Base-by-base conservation (phyloP, 1,284 basidiomycete species). In the Lignosus rhinocerotis region DNA sequence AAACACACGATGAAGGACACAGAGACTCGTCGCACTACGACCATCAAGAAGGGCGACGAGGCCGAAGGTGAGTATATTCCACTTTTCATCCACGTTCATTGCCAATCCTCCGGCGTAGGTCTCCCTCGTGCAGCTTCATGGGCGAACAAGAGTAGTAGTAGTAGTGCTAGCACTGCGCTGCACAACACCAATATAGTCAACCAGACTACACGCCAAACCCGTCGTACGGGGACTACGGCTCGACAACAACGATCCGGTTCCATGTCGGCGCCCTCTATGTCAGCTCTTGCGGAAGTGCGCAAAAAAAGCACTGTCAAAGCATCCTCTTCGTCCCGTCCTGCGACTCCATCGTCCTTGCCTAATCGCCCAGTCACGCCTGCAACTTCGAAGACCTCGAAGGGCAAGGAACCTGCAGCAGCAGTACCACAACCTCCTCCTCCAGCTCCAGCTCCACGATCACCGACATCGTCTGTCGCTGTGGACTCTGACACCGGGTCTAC, bases 1-100 rank as follows among this genome's bases (percentile, higher is more conserved):
- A 93, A 93, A 83, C 91, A 93, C 71, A 90, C 90, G 0, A 90
- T 93, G 78, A 93, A 93, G 73, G 88, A 90, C 33, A 90, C 87
- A 0, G 91, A 93, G 70, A 89, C 78, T 55, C 77, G 87, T 19
- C 77, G 84, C 49, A 78, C 75, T 21, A 71, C 76, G 16, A 71
- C 78, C 39, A 70, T 80, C 57, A 72, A 78, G 75, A 82, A 80
- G 70, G 73, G 70, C 12, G 84, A 88, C 61, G 86, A 89, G 55
- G 71, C 77, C 14, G 87, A 91, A 68, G 85, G 90, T 89, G 67
- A 63, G 77, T 70, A 42, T 55, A 19, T 48, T 14, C 42, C 44
- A 56, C 17, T 12, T 0, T n/a, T 9, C 25, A 7, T 4, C 16
- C n/a, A 12, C 6, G 21, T 9, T 32, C 4, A 14, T 10, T 42